Base-by-base conservation (phyloP, 164 flowering plant species). In the Kalanchoe fedtschenkoi region DNA sequence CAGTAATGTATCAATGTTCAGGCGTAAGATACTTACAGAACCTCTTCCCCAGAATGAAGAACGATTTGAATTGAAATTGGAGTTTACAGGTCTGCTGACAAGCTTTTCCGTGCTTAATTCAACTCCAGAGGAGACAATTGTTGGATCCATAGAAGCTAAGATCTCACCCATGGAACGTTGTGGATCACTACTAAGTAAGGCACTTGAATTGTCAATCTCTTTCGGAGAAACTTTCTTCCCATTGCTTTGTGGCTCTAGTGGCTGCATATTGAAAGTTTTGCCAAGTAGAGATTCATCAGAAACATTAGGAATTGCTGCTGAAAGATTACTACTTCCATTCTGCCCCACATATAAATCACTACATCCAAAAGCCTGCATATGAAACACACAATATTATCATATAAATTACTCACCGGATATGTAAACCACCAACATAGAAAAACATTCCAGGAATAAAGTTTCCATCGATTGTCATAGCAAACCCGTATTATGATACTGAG, bases 31-130 rank as follows among this genome's bases (percentile, higher is more conserved):
- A 79, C 99, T 84, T 71, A 95, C 99, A 68, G 72, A 77, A 67
- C 77, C 79, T 72, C 96, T 85, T 66, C 95, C 91, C 96, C 95
- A 90, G 68, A 91, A 88, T 41, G 81, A 69, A 70, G 95, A 71
- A 32, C 86, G 86, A 72, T 88, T 90, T 29, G 72, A 74, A 77
- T 58, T 82, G 62, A 58, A 39, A 69, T 63, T 76, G 53, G 91
- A 74, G 42, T 51, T 51, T 51, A 17, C 56, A 51, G 56, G 56
- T 51, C 26, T 51, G 56, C 74, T 72, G 64, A 74, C 66, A 61
- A 61, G 65, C 76, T 86, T 89, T 75, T 69, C 71, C 5, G 56
- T 53, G 71, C 80, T 85, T 56, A 78, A 62, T 47, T 76, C 86
- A 65, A 77, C 43, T 9, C 64, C 67, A 42, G 86, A 64, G 63